phyloP scores from a whole-genome alignment of 345 rosid genomes.

The Rhodamnia rubescens region DNA sequence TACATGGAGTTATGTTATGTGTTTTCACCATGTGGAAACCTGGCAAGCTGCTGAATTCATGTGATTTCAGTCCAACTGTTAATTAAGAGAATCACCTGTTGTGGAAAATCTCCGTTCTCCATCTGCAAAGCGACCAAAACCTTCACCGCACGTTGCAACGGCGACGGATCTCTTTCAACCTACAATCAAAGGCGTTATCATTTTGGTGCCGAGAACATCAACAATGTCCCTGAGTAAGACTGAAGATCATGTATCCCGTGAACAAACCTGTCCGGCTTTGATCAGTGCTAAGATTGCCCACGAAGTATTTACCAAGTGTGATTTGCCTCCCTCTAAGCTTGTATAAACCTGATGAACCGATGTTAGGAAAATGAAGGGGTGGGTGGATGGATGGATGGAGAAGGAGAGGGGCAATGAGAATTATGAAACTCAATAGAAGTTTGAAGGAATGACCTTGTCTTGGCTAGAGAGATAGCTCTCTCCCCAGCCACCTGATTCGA shows the following conservation, averaged over 20 bases:
- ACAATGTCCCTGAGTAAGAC: background rate
- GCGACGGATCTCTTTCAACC: constrained; percentile 40
- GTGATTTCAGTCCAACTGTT: background rate
- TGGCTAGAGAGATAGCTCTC: constrained; percentile 64
- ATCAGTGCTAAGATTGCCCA: constrained; percentile 73
- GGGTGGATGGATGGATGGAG: background rate
- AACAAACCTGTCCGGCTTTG: constrained; percentile 50
- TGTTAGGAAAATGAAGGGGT: background rate
- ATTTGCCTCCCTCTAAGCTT: constrained; percentile 27
- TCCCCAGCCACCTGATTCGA: constrained; percentile 60
- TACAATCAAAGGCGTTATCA: background rate
- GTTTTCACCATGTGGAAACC: background rate
- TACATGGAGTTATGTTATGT: background rate
- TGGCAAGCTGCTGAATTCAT: background rate
- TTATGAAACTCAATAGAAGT: background rate
- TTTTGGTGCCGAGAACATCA: background rate
- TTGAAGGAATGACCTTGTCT: constrained; percentile 19
- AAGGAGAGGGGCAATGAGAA: background rate
- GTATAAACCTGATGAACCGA: constrained; percentile 25
- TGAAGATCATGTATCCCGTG: background rate
- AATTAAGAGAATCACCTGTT: constrained; percentile 25
- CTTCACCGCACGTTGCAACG: constrained; percentile 49
- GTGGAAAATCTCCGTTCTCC: constrained; percentile 67
- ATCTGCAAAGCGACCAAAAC: constrained; percentile 36
- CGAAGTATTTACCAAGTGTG: constrained; percentile 52